Evolutionary conservation across 1,284 basidiomycete genomes (phyloP).

Genomic region (Trichosporon asahii): DNA sequence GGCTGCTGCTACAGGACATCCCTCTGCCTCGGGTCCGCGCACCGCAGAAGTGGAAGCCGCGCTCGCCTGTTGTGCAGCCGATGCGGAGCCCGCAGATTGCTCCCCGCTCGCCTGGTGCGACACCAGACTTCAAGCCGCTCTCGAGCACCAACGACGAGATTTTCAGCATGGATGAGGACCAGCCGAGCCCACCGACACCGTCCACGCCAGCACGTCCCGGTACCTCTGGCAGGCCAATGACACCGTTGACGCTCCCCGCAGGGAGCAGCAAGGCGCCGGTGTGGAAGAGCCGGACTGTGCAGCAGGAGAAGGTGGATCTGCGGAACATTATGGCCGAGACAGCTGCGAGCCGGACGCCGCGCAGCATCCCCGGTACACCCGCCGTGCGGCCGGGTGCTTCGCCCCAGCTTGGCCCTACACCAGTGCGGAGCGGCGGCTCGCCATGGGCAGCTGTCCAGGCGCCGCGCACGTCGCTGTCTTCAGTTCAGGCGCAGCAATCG

Average conservation of each 20-base stretch:
- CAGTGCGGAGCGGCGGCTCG: background rate
- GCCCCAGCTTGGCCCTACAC: constrained; percentile 5
- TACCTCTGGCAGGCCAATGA: constrained; percentile 52
- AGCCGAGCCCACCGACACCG: constrained; percentile 19
- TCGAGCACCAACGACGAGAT: constrained; percentile 46
- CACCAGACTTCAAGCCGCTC: constrained; percentile 29
- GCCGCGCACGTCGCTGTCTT: constrained; percentile 33
- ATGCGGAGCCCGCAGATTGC: constrained; percentile 43
- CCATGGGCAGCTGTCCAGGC: constrained; percentile 35
- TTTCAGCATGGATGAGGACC: constrained; percentile 53
- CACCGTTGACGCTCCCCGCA: constrained; percentile 51
- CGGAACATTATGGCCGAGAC: constrained; percentile 79
- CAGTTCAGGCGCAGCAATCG: constrained; percentile 37
- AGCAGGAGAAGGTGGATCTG: constrained; percentile 64
- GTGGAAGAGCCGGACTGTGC: constrained; percentile 55
- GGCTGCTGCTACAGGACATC: constrained; percentile 77
- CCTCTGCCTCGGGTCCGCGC: constrained; percentile 62
- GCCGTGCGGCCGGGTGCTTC: constrained; percentile 15
- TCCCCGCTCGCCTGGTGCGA: constrained; percentile 13
- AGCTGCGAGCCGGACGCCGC: constrained; percentile 28
- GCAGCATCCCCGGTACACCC: constrained; percentile 24
- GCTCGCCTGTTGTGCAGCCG: constrained; percentile 57
- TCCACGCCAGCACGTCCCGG: constrained; percentile 24
- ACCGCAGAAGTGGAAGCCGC: constrained; percentile 49
- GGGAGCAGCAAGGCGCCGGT: constrained; percentile 30